These are phyloP conservation scores for Narthecium ossifragum DNA, from an alignment of 106 monocot genomes.

Conservation along the genomic window DNA sequence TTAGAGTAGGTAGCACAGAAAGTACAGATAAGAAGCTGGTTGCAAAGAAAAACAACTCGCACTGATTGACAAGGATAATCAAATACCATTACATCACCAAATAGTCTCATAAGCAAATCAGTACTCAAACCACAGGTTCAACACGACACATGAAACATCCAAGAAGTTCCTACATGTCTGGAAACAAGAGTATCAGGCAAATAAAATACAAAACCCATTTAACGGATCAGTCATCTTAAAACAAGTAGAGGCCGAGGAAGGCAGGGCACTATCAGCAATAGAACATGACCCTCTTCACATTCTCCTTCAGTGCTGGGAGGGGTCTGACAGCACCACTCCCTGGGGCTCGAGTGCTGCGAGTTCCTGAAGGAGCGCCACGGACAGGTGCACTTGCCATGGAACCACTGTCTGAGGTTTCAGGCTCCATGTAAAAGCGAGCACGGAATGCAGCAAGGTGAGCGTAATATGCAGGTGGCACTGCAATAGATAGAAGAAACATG, in stretches of 20 bases:
- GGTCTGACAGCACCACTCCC: conserved; percentile 57
- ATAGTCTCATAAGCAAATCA: too few species aligned
- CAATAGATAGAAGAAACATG: conserved; percentile 1
- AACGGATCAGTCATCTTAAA: too few species aligned
- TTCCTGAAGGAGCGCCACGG: conserved; percentile 27
- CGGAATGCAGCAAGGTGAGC: conserved; percentile 90
- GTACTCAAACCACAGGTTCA: too few species aligned
- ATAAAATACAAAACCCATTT: too few species aligned
- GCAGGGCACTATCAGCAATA: conserved; percentile 43
- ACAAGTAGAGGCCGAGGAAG: background rate
- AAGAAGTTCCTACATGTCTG: too few species aligned
- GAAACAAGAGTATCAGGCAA: too few species aligned
- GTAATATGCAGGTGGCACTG: conserved; percentile 97
- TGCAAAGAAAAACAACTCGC: too few species aligned
- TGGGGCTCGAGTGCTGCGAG: conserved; percentile 29
- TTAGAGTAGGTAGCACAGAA: too few species aligned
- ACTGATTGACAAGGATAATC: too few species aligned
- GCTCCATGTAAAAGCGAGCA: conserved; percentile 88
- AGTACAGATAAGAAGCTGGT: too few species aligned
- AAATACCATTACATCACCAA: too few species aligned
- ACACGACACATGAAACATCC: too few species aligned
- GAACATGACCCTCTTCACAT: conserved; percentile 93
- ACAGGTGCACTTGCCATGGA: conserved; percentile 52
- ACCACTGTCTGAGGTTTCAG: conserved; percentile 73
- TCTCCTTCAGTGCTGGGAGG: conserved; percentile 83